Evolutionary conservation across 1,284 basidiomycete genomes (phyloP), one percentile per base, ranked within the genome.

Genomic region (Trichosporon faecale): DNA sequence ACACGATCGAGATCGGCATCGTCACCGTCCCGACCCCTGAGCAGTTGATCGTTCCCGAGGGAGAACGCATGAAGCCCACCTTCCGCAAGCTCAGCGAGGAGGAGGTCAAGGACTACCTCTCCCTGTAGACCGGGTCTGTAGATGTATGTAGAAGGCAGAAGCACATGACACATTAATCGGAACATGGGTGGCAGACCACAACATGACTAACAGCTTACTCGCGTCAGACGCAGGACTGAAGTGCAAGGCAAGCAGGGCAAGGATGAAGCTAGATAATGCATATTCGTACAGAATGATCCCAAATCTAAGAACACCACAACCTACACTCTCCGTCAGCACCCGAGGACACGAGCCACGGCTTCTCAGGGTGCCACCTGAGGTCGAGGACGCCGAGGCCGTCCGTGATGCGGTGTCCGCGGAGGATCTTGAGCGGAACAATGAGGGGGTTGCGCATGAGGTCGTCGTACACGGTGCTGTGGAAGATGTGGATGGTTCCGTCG

Each of bases 1-100:
- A 98, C 86, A 99, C 97, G 40, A 97, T 99, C 79, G 97, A 99
- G 85, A 95, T 99, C 71, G 97, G 97, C 63, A 90, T 99, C 64
- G 89, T 99, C 72, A 94, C 93, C 66, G 91, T 94, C 18, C 94
- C 95, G 4, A 91, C 89, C 25, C 80, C 87, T 27, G 89, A 90
- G 75, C 91, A 94, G 79, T 86, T 93, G 68, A 90, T 90, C 75
- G 90, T 88, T 69, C 91, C 85, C 72, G 78, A 82, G 0, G 89
- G 89, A 37, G 90, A 91, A 76, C 88, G 93, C 70, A 88, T 89
- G 66, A 90, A 89, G 78, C 91, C 94, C 27, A 93, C 92, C 16
- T 98, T 98, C 86, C 88, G 95, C 81, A 97, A 96, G 84, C 84
- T 98, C 78, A 90, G 89, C 25, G 95, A 97, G 85, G 91, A 94